phyloP scores from a whole-genome alignment of 1,284 basidiomycete genomes.

The Malassezia cuniculi region DNA sequence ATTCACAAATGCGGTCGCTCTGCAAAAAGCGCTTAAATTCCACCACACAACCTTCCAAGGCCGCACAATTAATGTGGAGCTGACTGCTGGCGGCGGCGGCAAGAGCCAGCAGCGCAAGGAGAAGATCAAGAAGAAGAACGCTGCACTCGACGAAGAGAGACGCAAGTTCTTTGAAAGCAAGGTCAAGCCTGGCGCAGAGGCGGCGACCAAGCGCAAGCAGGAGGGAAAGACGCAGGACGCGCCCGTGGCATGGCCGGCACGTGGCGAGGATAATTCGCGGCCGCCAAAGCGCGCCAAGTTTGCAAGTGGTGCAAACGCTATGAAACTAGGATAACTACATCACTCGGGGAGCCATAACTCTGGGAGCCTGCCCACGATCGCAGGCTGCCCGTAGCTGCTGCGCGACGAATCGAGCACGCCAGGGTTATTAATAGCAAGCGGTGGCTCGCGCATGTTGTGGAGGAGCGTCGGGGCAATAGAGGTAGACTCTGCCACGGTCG shows the following conservation, averaged over 20 bases:
- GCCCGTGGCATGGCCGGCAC: background rate
- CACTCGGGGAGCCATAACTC: constrained; percentile 32
- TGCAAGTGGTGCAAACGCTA: constrained; percentile 12
- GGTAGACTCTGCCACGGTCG: constrained; percentile 2
- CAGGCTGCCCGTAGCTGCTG: constrained; percentile 36
- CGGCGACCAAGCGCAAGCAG: constrained; percentile 20
- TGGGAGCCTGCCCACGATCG: constrained; percentile 33
- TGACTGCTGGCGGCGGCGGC: constrained; percentile 43
- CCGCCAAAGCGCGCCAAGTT: constrained; percentile 7
- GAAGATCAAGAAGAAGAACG: constrained; percentile 41
- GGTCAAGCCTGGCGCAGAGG: constrained; percentile 29
- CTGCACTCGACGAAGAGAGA: constrained; percentile 34
- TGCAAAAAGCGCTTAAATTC: constrained; percentile 39
- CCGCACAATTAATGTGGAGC: constrained; percentile 42
- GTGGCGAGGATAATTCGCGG: background rate
- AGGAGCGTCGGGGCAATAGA: constrained; percentile 4
- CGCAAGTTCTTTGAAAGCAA: constrained; percentile 36
- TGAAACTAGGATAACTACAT: constrained; percentile 8
- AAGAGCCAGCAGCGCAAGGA: constrained; percentile 25
- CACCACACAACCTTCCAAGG: constrained; percentile 41
- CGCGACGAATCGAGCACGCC: constrained; percentile 31
- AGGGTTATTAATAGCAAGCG: constrained; percentile 24
- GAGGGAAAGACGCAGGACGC: constrained; percentile 5
- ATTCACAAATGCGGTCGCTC: constrained; percentile 22
- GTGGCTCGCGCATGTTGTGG: constrained; percentile 29